Evolutionary conservation across 2,329 filamentous ascomycete genomes (phyloP).

Genomic region (Torrubiella hemipterigena): DNA sequence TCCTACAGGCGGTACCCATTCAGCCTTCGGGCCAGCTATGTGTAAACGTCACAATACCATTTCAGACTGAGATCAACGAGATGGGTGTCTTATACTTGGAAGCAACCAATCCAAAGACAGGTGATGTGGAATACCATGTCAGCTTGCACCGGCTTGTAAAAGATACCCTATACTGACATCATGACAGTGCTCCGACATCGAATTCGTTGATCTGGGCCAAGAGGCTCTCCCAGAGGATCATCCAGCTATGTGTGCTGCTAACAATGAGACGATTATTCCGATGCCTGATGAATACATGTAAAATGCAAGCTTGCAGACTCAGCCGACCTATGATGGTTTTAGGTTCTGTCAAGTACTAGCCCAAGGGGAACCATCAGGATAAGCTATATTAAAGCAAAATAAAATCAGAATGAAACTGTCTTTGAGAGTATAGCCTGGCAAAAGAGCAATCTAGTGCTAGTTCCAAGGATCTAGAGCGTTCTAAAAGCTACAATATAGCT

Average conservation of each 20-base stretch:
- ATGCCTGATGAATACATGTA: conserved; percentile 3
- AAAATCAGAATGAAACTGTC: too few relatives aligned
- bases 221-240: conserved; percentile 3
- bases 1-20: conserved; percentile 1
- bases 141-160: background rate
- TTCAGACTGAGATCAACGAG: background rate
- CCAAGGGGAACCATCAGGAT: too few relatives aligned
- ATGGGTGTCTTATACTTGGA: conserved; percentile 3
- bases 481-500: too few relatives aligned
- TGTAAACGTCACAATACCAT: conserved; percentile 1
- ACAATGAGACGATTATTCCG: conserved; percentile 3
- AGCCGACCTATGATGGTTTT: background rate
- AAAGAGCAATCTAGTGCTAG: too few relatives aligned
- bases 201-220: background rate
- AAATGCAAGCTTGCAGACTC: background rate
- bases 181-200: conserved; percentile 1
- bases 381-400: too few relatives aligned
- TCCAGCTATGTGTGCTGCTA: conserved; percentile 3
- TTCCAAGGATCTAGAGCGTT: too few relatives aligned
- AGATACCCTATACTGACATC: background rate
- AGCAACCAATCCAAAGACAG: conserved; percentile 1
- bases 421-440: too few relatives aligned
- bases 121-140: background rate
- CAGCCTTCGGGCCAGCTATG: conserved; percentile 2
- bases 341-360: too few relatives aligned